Evolutionary conservation across 768 basidiomycete species (phyloP), one percentile per base, ranked within the genome.

Genomic region (Termitomyces sp.): DNA sequence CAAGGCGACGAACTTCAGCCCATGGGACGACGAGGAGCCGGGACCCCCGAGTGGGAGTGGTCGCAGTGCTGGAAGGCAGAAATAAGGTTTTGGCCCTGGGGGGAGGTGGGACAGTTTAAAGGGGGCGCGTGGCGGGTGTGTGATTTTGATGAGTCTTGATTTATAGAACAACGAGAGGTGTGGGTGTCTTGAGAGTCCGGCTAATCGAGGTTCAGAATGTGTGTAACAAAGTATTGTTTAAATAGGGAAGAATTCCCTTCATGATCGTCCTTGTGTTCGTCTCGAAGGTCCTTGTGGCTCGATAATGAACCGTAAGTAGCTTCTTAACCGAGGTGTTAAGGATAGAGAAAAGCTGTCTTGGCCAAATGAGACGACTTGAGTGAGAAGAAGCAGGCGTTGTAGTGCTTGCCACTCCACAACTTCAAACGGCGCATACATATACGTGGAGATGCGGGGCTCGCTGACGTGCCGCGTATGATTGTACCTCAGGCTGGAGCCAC

Each of bases 1-100:
- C 61, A 89, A 89, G 74, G 76, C 82, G 73, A 76, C 83, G 59
- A 87, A 87, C 60, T 92, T 91, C 67, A 91, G 88, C 66, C 89
- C 89, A 35, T 91, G 89, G 89, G 89, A 87, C 50, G 89, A 91
- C 65, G 89, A 89, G 62, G 87, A 87, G 58, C 71, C 68, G 4
- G 66, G 63, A 32, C 50, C 55, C 26, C 58, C 36, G 30, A 59
- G 51, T 30, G 56, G 50, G 23, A 61, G 55, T 33, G 56, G 53
- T 46, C 58, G 62, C 28, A 54, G 49, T 32, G 48, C 26, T 53
- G 63, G 54, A 54, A 64, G 57, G 66, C 62, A 46, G 56, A 59
- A 51, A 40, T 52, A 63, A 68, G 56, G 57, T 50, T 36, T 20
- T 23, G 23, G 23, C 23, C 23, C 23, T n/a, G 1, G 23, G 58